A percentile compares a stretch with the other conserved stretches of the same genome.
phyloP scores from a whole-genome alignment of 768 basidiomycete genomes.

The Pisolithus tinctorius region DNA sequence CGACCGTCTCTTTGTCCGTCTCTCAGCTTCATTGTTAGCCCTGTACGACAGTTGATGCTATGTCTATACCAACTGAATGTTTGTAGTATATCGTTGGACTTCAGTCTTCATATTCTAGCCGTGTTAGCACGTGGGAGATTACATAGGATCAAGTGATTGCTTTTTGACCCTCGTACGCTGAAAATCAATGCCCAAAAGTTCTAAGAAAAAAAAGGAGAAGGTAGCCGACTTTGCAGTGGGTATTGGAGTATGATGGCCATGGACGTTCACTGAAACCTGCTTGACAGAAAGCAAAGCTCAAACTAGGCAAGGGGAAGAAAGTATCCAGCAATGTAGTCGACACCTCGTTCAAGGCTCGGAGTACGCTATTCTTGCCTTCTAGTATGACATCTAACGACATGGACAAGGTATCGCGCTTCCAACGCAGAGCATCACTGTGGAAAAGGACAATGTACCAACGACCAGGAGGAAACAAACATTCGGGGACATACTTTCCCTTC shows the following conservation, averaged over 20 bases:
- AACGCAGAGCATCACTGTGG: conserved; percentile 64
- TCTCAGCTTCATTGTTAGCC: too few relatives aligned
- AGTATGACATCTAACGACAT: conserved; percentile 7
- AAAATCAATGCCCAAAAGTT: conserved; percentile 69
- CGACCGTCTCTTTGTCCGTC: too few relatives aligned
- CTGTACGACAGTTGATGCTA: too few relatives aligned
- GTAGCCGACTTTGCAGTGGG: conserved; percentile 79
- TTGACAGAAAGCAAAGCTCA: conserved; percentile 86
- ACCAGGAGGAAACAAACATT: conserved; percentile 75
- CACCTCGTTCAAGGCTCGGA: conserved; percentile 92
- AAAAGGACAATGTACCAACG: conserved; percentile 56
- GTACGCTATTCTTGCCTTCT: conserved; percentile 32
- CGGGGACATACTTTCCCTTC: conserved; percentile 65
- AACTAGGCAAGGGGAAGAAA: conserved; percentile 93
- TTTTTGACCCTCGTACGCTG: not conserved
- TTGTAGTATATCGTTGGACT: too few relatives aligned
- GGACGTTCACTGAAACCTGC: conserved; percentile 1
- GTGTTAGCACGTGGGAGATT: not conserved
- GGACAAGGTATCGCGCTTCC: conserved; percentile 81
- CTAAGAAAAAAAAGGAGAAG: conserved; percentile 83
- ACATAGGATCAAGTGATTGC: too few relatives aligned
- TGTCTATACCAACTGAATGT: too few relatives aligned
- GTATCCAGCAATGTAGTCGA: conserved; percentile 79
- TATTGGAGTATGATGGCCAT: not conserved
- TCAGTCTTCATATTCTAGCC: too few relatives aligned